Base-by-base conservation (phyloP, 805 yeast genomes). In the Ogataea siamensis region DNA sequence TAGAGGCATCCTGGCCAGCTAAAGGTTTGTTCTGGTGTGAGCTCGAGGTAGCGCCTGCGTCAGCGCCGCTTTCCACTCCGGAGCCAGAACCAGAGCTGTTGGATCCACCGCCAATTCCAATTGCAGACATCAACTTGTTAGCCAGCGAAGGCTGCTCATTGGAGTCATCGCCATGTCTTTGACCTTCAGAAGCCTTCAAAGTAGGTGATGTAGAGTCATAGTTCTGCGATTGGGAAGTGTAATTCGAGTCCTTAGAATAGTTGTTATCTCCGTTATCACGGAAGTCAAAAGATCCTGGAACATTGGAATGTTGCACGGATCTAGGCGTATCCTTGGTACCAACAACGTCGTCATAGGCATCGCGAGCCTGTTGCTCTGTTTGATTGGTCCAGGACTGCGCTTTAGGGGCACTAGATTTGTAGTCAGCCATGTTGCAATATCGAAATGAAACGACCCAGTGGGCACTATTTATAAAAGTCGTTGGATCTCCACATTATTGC, bases 141-240 rank as follows among this genome's bases (percentile, higher is more conserved):
- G 45, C 42, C 23, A 42, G 16, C n/a, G 45, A 42, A 18, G 42
- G 38, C 23, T 37, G 21, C 13, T 30, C 21, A n/a, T 24, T 18
- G n/a, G 33, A 15, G 3, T n/a, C 30, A 2, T n/a, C n/a, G n/a
- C 29, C 32, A 2, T 28, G 21, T 8, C 31, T 41, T 16, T 35
- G 36, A 15, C 33, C 42, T 16, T 39, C 38, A 16, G 39, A 15
- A 9, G 47, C 41, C 14, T 18, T 23, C 33, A 48, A 40, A 12
- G 45, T 48, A 11, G 52, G 52, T 7, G 52, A 46, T 7, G 35
- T 14, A 3, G 38, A 19, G 5, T 40, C 42, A 31, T 40, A 30
- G 8, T 34, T 27, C 9, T 33, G 20, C 15, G 38, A 19, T 8
- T 26, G 20, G 4, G 42, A 36, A 24, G 46, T 46, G 22, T 46